These are phyloP conservation scores for Pichia sp. DNA, from an alignment of 1,139 yeast genomes.

Conservation along the genomic window DNA sequence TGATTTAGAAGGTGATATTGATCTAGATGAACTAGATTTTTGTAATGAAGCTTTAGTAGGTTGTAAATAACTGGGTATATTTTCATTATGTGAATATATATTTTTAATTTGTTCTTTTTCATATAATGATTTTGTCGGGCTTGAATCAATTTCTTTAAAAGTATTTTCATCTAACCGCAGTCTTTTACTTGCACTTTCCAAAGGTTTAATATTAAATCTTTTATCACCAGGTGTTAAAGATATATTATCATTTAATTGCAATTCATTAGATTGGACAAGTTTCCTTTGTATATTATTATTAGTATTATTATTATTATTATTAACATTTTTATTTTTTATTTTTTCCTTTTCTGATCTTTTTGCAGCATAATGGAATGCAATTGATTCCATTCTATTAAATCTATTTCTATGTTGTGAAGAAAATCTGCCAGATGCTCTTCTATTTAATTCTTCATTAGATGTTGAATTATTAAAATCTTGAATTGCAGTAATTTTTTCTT, in stretches of 20 bases:
- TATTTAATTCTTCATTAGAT: conserved; percentile 21
- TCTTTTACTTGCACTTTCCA: conserved; percentile 29
- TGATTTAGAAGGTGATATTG: conserved; percentile 15
- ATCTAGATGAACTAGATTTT: conserved; percentile 12
- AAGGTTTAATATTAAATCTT: conserved; percentile 15
- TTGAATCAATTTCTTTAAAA: conserved; percentile 25
- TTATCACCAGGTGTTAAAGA: conserved; percentile 24
- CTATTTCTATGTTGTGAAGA: conserved; percentile 24
- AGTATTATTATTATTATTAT: background rate
- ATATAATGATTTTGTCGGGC: conserved; percentile 25
- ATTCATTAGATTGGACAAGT: conserved; percentile 6
- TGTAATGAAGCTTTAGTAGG: conserved; percentile 22
- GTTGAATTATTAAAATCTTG: conserved; percentile 22
- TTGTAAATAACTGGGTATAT: conserved; percentile 20
- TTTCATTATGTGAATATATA: conserved; percentile 11
- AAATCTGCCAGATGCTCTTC: conserved; percentile 25
- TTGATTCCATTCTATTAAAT: conserved; percentile 31
- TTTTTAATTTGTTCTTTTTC: conserved; percentile 22
- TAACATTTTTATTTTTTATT: background rate
- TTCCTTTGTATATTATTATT: conserved; percentile 7
- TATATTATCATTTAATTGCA: background rate
- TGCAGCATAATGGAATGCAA: conserved; percentile 31
- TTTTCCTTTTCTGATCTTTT: conserved; percentile 5
- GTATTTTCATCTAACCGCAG: conserved; percentile 19
- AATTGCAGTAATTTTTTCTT: conserved; percentile 22